phyloP scores from a whole-genome alignment of 148 eudicot species.

The Camellia granthamiana region DNA sequence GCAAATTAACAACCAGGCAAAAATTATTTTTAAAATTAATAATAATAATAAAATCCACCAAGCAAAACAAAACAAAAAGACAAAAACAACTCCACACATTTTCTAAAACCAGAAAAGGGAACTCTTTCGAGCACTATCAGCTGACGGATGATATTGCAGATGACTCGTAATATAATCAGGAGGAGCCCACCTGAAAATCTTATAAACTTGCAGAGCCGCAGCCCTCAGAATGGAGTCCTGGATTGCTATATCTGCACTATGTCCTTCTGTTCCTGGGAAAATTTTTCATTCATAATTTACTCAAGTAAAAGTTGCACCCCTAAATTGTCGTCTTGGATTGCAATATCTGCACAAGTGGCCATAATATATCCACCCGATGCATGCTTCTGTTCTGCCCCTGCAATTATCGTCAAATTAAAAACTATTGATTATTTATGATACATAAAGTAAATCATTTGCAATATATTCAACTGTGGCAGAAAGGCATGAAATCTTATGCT shows the following conservation, averaged over 20 bases:
- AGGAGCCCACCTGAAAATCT: neutral
- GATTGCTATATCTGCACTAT: neutral
- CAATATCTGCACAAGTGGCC: conserved; percentile 81
- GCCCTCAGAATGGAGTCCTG: conserved; percentile 5
- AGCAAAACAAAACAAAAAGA: neutral
- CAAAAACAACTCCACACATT: neutral
- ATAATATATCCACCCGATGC: conserved; percentile 87
- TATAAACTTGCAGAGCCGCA: neutral
- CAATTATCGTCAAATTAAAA: neutral
- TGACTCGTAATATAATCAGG: neutral
- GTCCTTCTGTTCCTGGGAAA: neutral
- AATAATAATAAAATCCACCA: neutral
- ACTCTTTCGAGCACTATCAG: conserved; percentile 6
- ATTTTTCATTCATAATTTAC: neutral
- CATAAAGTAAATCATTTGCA: neutral
- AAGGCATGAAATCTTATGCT: neutral
- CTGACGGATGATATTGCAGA: neutral
- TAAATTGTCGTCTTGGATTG: conserved; percentile 22
- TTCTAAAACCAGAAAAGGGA: neutral
- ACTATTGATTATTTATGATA: neutral
- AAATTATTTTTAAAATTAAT: neutral
- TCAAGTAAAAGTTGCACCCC: neutral
- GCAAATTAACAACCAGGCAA: neutral
- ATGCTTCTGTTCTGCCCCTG: conserved; percentile 73
- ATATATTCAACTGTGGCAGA: neutral